These are phyloP conservation scores for Colletotrichum navitas DNA, from an alignment of 2,329 filamentous ascomycete species.

Conservation along the genomic window DNA sequence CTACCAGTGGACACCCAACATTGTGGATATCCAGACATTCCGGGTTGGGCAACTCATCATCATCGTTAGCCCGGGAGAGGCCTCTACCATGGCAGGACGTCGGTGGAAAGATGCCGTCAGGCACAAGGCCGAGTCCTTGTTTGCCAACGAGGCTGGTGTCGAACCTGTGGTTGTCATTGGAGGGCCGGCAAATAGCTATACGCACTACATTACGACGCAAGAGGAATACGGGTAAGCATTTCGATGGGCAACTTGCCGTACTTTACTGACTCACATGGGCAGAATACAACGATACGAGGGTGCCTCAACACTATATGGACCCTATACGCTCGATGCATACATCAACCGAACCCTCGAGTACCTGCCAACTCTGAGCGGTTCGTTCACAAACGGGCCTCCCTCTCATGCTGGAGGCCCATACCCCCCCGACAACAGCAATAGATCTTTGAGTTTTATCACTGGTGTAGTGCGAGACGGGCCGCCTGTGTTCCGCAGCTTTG, in stretches of 20 bases:
- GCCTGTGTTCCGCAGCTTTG: constrained; percentile 75
- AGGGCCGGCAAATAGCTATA: constrained; percentile 89
- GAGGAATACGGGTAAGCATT: constrained; percentile 67
- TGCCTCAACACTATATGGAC: constrained; percentile 88
- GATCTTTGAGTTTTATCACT: constrained; percentile 81
- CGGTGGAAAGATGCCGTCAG: constrained; percentile 83
- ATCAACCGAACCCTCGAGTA: constrained; percentile 75
- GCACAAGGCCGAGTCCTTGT: constrained; percentile 58
- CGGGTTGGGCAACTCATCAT: constrained; percentile 88
- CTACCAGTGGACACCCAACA: constrained; percentile 89
- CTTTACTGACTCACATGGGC: constrained; percentile 44
- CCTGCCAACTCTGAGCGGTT: constrained; percentile 32
- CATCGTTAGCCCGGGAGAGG: constrained; percentile 87
- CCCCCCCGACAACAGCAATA: constrained; percentile 83
- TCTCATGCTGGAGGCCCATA: constrained; percentile 61
- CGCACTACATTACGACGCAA: constrained; percentile 80
- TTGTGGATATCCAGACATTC: constrained; percentile 87
- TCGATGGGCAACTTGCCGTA: constrained; percentile 40
- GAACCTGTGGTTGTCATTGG: constrained; percentile 83
- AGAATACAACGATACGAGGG: constrained; percentile 88
- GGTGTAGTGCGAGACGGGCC: constrained; percentile 80
- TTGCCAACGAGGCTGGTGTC: constrained; percentile 54
- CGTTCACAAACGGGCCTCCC: constrained; percentile 14
- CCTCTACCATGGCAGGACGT: constrained; percentile 90
- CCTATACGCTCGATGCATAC: constrained; percentile 86